Percentiles rank a stretch among this genome's conserved stretches.
Evolutionary conservation across 768 basidiomycete species (phyloP).

Genomic region (Tremella yokohamensis): DNA sequence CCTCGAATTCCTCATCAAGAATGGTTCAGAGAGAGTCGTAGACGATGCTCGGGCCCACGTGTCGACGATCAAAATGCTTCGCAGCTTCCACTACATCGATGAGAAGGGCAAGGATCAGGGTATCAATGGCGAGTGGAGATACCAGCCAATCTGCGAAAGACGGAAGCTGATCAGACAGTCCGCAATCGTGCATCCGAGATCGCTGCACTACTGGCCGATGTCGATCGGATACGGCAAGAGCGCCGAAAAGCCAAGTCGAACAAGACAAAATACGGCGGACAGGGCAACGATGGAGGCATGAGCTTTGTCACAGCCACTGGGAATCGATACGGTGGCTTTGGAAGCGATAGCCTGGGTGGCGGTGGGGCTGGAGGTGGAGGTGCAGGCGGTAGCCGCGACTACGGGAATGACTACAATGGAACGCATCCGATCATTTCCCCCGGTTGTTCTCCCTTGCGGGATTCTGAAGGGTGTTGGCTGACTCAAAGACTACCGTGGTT

Average conservation of each 20-base stretch:
- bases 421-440: not conserved
- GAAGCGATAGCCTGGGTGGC: constrained; percentile 56
- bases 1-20: constrained; percentile 91
- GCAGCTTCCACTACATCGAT: constrained; percentile 97
- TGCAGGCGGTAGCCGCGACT: constrained; percentile 40
- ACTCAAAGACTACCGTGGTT: constrained; percentile 14
- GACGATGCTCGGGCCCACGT: constrained; percentile 94
- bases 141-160: too few relatives aligned
- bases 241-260: constrained; percentile 89
- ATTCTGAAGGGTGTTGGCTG: not conserved
- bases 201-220: constrained; percentile 83
- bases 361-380: constrained; percentile 44
- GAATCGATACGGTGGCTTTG: constrained; percentile 66
- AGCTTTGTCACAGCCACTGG: constrained; percentile 62
- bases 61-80: constrained; percentile 92
- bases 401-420: constrained; percentile 32
- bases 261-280: constrained; percentile 81
- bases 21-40: constrained; percentile 94
- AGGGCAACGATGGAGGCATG: constrained; percentile 70
- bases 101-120: constrained; percentile 99
- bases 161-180: constrained; percentile 58
- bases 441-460: too few relatives aligned
- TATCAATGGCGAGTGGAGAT: constrained; percentile 68
- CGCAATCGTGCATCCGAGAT: constrained; percentile 91
- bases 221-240: constrained; percentile 83